Conservation (phyloP, 2,329 filamentous ascomycete genomes). For the Colletotrichum sp. region DNA sequence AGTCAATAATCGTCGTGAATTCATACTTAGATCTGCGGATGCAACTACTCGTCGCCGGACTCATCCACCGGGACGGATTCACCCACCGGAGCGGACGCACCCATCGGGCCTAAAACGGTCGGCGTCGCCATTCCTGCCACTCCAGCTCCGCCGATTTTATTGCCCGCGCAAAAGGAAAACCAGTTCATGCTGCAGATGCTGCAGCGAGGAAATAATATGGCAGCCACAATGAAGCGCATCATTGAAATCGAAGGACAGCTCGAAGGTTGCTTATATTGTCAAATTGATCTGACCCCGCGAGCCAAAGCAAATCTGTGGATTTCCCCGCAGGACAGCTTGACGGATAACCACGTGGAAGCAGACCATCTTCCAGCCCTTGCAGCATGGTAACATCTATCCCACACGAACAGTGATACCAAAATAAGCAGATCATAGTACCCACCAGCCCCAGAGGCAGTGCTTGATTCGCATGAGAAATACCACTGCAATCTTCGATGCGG, state of each 20-base stretch:
- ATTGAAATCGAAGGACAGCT: background rate
- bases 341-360: background rate
- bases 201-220: accelerated
- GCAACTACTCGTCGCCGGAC: background rate
- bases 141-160: background rate
- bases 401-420: background rate
- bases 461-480: background rate
- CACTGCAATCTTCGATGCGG: background rate
- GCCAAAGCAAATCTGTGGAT: background rate
- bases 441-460: background rate
- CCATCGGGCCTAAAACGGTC: background rate
- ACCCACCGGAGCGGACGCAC: background rate
- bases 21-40: background rate
- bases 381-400: background rate
- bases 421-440: background rate
- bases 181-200: background rate
- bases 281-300: background rate
- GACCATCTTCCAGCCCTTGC: background rate
- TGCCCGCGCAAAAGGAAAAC: background rate
- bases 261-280: background rate
- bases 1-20: background rate
- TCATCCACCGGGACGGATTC: background rate
- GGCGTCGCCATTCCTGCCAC: background rate
- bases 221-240: background rate
- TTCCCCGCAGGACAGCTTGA: background rate